Base-by-base conservation (phyloP, 345 rosid genomes). In the Euphorbia pulcherrima region DNA sequence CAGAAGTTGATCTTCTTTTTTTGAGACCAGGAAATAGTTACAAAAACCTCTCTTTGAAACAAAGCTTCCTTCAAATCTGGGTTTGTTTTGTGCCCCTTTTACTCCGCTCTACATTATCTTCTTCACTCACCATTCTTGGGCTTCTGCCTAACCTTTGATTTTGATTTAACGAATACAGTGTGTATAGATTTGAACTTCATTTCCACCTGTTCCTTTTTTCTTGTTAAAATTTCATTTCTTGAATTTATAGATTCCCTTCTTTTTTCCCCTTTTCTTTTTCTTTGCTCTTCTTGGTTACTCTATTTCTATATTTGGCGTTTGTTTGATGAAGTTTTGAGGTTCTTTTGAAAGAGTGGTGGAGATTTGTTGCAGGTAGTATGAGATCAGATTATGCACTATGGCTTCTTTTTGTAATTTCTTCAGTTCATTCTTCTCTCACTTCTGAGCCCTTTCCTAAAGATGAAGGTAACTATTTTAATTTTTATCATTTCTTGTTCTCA, bases 31-130 rank as follows among this genome's bases (percentile, higher is more conserved):
- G 6, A 54, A 69, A 26, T 50, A 59, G 60, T 24, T 56, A 41
- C 28, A 47, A 78, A 59, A 77, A 78, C 87, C 82, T 86, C 84
- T 84, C 92, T 90, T 88, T 81, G 82, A 92, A 85, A 87, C 86
- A 83, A 87, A 86, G 89, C 78, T 74, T 87, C 80, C 68, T 68
- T 76, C 76, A 48, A 48, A 55, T 65, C 73, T 67, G 58, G 23
- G 46, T 18, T 54, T 53, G 23, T 57, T 58, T 44, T 48, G 3
- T 33, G 37, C 7, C 37, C 58, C 46, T 60, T 50, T 68, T 57
- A 68, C 59, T 53, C 59, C 21, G 27, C 27, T n/a, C 61, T 39
- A 3, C 47, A 13, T 33, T 74, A 64, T 27, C 37, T 33, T 48
- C 62, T 61, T 64, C 71, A 44, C 78, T 69, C 67, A 55, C 41